Evolutionary conservation across 441 rosid genomes (phyloP).

Genomic region (Erodium trifolium): DNA sequence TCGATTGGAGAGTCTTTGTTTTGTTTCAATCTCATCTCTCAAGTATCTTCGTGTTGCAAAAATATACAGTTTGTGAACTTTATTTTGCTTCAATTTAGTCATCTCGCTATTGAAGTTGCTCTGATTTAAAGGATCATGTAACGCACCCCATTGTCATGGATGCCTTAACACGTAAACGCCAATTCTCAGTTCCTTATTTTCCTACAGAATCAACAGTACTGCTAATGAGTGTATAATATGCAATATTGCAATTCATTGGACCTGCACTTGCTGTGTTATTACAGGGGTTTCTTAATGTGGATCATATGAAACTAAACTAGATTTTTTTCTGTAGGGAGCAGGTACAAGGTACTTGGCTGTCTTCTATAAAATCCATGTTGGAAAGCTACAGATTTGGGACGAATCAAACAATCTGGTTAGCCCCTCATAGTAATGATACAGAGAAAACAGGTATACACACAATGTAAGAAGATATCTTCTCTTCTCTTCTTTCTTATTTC

Average conservation of each 20-base stretch:
- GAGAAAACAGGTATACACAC: background rate
- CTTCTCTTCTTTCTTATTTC: background rate
- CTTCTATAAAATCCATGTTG: background rate
- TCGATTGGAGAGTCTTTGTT: background rate
- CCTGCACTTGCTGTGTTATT: conserved; percentile 1
- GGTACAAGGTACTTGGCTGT: conserved; percentile 8
- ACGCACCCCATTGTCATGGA: no score
- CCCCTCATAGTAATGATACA: background rate
- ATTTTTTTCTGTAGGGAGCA: conserved; percentile 16
- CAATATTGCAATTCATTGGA: no score
- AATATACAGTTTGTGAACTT: background rate
- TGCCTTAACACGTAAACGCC: no score
- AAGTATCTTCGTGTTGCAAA: background rate
- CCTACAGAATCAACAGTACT: no score
- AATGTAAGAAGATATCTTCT: background rate
- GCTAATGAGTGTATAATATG: no score
- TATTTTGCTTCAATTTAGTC: background rate
- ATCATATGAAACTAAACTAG: conserved; percentile 70
- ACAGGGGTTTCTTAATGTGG: conserved; percentile 65
- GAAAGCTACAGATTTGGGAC: conserved; percentile 9
- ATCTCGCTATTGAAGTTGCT: background rate
- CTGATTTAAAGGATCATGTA: no score
- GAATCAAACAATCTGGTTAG: conserved; percentile 6
- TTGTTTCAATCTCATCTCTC: background rate
- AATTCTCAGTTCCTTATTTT: no score